phyloP scores from a whole-genome alignment of 495 filamentous ascomycete genomes.

The Podospora comata region DNA sequence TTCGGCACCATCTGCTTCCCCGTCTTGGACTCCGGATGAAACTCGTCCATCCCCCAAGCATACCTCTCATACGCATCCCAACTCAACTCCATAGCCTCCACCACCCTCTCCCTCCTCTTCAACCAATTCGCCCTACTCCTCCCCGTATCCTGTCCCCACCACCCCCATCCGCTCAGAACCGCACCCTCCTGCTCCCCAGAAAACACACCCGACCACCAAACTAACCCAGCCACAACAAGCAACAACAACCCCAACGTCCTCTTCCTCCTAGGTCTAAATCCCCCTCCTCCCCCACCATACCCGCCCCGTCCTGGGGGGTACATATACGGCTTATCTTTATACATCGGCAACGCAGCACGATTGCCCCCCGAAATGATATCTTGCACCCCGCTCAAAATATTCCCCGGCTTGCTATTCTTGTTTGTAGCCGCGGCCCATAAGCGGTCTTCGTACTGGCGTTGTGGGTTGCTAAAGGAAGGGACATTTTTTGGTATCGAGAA shows the following conservation, averaged over 20 bases:
- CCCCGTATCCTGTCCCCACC: slow-evolving; percentile 38
- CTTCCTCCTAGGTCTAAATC: slow-evolving; percentile 39
- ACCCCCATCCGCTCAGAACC: slow-evolving; percentile 37
- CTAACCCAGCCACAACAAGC: slow-evolving; percentile 48
- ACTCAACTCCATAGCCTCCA: slow-evolving; percentile 81
- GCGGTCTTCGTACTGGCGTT: slow-evolving; percentile 64
- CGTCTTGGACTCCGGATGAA: slow-evolving; percentile 74
- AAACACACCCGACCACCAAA: slow-evolving; percentile 61
- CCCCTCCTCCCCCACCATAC: not conserved
- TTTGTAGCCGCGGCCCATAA: slow-evolving; percentile 55
- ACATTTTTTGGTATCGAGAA: slow-evolving; percentile 65
- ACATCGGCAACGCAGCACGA: slow-evolving; percentile 76
- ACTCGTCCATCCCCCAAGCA: slow-evolving; percentile 91
- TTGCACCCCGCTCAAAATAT: slow-evolving; percentile 46
- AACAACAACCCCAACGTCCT: slow-evolving; percentile 48
- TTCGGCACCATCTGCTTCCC: slow-evolving; percentile 76
- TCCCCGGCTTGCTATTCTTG: not conserved
- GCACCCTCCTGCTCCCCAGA: slow-evolving; percentile 32
- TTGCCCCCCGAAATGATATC: slow-evolving; percentile 45
- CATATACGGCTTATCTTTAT: slow-evolving; percentile 95
- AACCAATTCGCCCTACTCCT: slow-evolving; percentile 62
- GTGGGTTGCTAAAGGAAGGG: slow-evolving; percentile 66
- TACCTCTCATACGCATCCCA: slow-evolving; percentile 91
- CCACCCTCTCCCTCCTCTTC: slow-evolving; percentile 76
- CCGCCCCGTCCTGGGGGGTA: slow-evolving; percentile 55